Conservation (phyloP, 2,329 filamentous ascomycete species). For the Penicillium freii region DNA sequence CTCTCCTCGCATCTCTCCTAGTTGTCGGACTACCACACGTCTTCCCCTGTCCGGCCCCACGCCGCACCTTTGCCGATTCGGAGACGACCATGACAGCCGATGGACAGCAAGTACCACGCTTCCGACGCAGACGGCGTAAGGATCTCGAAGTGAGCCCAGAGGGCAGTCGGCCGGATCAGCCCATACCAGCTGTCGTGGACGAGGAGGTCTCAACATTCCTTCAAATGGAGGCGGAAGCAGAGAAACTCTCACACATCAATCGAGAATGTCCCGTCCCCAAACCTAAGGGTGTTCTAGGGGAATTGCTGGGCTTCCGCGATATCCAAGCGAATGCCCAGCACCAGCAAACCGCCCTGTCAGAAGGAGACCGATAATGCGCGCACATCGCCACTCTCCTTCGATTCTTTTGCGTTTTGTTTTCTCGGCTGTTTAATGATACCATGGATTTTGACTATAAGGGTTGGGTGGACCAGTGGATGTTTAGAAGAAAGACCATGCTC, state of each 20-base stretch:
- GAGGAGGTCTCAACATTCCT: conserved; percentile 48
- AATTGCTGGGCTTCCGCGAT: conserved; percentile 68
- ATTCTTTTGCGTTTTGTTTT: conserved; percentile 5
- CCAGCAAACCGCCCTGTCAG: conserved; percentile 15
- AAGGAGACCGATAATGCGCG: conserved; percentile 15
- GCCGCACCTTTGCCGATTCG: conserved; percentile 72
- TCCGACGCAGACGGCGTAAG: conserved; percentile 39
- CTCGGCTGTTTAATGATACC: conserved; percentile 27
- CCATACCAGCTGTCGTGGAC: conserved; percentile 24
- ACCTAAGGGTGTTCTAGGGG: conserved; percentile 73
- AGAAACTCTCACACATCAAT: conserved; percentile 45
- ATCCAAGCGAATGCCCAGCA: conserved; percentile 23
- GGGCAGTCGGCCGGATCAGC: conserved; percentile 12
- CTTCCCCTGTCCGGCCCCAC: conserved; percentile 84
- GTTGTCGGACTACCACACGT: conserved; percentile 89
- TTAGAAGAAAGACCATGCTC: conserved; percentile 8
- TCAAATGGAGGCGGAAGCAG: conserved; percentile 43
- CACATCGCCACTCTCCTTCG: neutral
- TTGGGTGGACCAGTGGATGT: conserved; percentile 2
- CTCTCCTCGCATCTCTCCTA: conserved; percentile 81
- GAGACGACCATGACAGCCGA: conserved; percentile 43
- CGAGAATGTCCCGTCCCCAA: conserved; percentile 92
- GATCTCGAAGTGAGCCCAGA: conserved; percentile 24
- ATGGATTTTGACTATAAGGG: conserved; percentile 18
- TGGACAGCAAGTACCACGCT: conserved; percentile 43